Percentiles rank a stretch among this genome's conserved stretches.
These are phyloP conservation scores for Nothophytophthora sp. DNA, from an alignment of 352 stramenopile genomes.

Conservation along the genomic window DNA sequence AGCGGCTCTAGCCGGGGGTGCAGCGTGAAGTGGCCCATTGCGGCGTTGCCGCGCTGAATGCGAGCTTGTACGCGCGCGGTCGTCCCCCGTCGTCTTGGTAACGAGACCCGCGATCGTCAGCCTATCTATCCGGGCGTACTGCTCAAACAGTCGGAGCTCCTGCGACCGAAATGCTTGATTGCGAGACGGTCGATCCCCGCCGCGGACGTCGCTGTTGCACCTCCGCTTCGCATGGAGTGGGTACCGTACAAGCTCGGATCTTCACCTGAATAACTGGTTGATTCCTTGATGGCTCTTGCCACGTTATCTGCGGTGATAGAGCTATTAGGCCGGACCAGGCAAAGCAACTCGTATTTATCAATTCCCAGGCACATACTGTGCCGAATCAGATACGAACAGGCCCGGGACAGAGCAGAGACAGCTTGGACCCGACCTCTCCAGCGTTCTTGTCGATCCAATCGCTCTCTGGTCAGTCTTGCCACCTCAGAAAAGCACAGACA, in stretches of 20 bases:
- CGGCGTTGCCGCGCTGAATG: too few relatives aligned
- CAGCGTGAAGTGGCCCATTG: too few relatives aligned
- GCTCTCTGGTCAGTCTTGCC: constrained; percentile 7
- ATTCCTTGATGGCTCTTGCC: constrained; percentile 2
- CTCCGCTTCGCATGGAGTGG: constrained; percentile 13
- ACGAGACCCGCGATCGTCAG: neutral
- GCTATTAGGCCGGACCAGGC: neutral
- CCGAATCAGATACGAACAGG: constrained; percentile 1
- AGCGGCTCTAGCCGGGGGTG: too few relatives aligned
- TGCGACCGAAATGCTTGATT: constrained; percentile 22
- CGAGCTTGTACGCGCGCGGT: too few relatives aligned
- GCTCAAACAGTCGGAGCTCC: constrained; percentile 16
- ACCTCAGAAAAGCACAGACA: constrained; percentile 1
- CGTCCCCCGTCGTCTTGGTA: constrained; percentile 11
- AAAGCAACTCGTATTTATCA: neutral
- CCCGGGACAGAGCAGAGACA: constrained; percentile 12
- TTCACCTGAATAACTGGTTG: neutral
- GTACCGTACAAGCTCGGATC: constrained; percentile 1
- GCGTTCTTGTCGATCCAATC: neutral
- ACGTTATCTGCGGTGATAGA: neutral
- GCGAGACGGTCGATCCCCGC: constrained; percentile 6
- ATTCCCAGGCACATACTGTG: neutral
- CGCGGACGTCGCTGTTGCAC: constrained; percentile 14
- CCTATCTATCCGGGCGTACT: constrained; percentile 6
- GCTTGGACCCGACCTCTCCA: neutral